Percentiles rank a stretch among this genome's conserved stretches.
These are phyloP conservation scores for Picea abies DNA, from an alignment of 83 land plant genomes.

Conservation along the genomic window DNA sequence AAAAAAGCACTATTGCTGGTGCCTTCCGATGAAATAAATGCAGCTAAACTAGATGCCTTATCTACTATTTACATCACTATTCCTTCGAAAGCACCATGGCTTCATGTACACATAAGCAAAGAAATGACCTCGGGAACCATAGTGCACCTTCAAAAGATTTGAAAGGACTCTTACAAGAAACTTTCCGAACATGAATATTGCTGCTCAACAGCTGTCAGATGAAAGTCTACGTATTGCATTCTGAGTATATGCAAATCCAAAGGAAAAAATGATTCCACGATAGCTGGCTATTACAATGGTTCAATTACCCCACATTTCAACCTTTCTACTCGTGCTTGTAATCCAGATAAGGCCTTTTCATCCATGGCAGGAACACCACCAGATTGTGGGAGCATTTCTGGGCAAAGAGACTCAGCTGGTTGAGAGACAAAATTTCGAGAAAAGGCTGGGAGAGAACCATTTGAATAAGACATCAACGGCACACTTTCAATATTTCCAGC, in stretches of 20 bases:
- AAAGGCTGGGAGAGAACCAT: constrained; percentile 41
- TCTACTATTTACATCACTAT: constrained; percentile 3
- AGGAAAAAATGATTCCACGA: not conserved
- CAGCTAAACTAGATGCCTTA: not conserved
- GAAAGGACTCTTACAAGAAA: constrained; percentile 9
- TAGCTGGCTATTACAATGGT: constrained; percentile 17
- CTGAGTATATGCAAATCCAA: not conserved
- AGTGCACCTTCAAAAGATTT: not conserved
- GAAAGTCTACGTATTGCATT: no score
- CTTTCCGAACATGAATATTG: not conserved
- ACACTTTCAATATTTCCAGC: constrained; percentile 42
- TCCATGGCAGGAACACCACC: constrained; percentile 62
- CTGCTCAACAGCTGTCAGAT: not conserved
- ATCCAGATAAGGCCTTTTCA: constrained; percentile 94
- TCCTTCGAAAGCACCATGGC: not conserved
- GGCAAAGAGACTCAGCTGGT: not conserved
- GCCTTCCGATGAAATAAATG: not conserved
- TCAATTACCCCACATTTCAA: constrained; percentile 89
- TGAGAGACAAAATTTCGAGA: constrained; percentile 14
- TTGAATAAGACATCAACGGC: constrained; percentile 35
- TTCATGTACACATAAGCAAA: not conserved
- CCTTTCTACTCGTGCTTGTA: constrained; percentile 98
- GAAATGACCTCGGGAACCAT: not conserved
- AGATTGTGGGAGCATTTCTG: constrained; percentile 8
- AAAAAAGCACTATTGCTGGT: constrained; percentile 12